Conservation (phyloP, 164 flowering plant genomes). For the Vitis rotundifolia region DNA sequence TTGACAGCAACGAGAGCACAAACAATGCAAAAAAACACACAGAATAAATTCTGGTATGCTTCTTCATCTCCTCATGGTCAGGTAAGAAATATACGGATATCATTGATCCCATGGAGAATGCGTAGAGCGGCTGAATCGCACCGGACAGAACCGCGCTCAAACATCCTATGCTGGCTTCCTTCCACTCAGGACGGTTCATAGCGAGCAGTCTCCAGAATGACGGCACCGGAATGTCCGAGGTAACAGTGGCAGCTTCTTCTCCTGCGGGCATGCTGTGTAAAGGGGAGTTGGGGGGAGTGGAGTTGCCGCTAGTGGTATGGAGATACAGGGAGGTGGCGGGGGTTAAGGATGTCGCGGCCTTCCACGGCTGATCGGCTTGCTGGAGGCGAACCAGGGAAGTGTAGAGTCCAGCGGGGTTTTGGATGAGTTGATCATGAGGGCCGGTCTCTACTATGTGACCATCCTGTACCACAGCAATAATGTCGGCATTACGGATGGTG, state of each 20-base stretch:
- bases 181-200: slow-evolving; percentile 77
- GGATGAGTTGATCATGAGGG: slow-evolving; percentile 57
- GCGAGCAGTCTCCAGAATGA: slow-evolving; percentile 62
- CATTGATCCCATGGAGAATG: slow-evolving; percentile 70
- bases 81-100: slow-evolving; percentile 61
- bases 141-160: slow-evolving; percentile 62
- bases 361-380: slow-evolving; percentile 25
- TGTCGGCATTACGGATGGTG: slow-evolving; percentile 68
- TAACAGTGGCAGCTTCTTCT: neutral
- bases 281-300: slow-evolving; percentile 19
- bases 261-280: neutral
- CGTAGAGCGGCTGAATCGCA: slow-evolving; percentile 71
- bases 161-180: slow-evolving; percentile 57
- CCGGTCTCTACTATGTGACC: slow-evolving; percentile 70
- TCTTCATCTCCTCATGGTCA: slow-evolving; percentile 55
- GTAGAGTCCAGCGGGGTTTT: slow-evolving; percentile 45
- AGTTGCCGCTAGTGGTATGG: slow-evolving; percentile 33
- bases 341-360: neutral
- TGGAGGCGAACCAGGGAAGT: slow-evolving; percentile 59
- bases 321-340: slow-evolving; percentile 20
- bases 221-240: slow-evolving; percentile 36
- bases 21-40: slow-evolving; percentile 52
- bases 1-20: neutral
- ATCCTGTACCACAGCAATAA: slow-evolving; percentile 73
- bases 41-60: slow-evolving; percentile 45